Percentiles rank a stretch among this genome's conserved stretches.
Evolutionary conservation across 2,329 filamentous ascomycete genomes (phyloP).

Genomic region (Alternaria hordeiaustralica): DNA sequence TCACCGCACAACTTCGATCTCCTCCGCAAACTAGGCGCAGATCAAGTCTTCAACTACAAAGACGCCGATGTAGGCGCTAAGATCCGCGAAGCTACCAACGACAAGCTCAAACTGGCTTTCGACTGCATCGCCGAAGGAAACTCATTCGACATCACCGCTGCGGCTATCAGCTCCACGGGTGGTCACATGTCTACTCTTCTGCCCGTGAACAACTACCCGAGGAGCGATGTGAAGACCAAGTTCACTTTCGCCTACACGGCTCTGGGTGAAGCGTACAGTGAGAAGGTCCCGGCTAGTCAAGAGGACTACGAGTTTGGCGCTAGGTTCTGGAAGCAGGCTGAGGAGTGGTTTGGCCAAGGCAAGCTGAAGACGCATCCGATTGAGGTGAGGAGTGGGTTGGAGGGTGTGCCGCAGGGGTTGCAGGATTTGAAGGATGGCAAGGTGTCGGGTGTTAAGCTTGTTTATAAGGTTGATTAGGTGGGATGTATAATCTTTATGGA

Average conservation of each 20-base stretch:
- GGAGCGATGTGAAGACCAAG: constrained; percentile 54
- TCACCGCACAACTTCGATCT: constrained; percentile 59
- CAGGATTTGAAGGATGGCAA: constrained; percentile 42
- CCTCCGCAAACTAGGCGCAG: constrained; percentile 56
- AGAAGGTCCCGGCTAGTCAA: constrained; percentile 36
- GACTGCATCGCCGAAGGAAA: constrained; percentile 54
- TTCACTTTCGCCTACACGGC: constrained; percentile 53
- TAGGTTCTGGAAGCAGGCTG: constrained; percentile 33
- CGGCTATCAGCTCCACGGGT: constrained; percentile 30
- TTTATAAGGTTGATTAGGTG: constrained; percentile 29
- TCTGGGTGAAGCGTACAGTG: constrained; percentile 48
- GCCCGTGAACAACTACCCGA: constrained; percentile 43
- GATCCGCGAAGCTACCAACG: constrained; percentile 56
- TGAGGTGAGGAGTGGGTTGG: constrained; percentile 38
- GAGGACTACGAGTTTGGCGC: constrained; percentile 38
- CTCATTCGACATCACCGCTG: constrained; percentile 25
- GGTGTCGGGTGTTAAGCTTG: constrained; percentile 45
- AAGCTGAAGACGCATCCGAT: constrained; percentile 43
- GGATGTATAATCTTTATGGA: not conserved
- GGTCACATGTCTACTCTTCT: constrained; percentile 28
- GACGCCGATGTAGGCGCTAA: constrained; percentile 53
- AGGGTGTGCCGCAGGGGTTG: constrained; percentile 40
- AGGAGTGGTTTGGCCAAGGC: constrained; percentile 34
- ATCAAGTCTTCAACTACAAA: constrained; percentile 59
- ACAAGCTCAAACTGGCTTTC: constrained; percentile 54